These are phyloP conservation scores for Colletotrichum sp. DNA, from an alignment of 2,329 filamentous ascomycete species.

Conservation along the genomic window DNA sequence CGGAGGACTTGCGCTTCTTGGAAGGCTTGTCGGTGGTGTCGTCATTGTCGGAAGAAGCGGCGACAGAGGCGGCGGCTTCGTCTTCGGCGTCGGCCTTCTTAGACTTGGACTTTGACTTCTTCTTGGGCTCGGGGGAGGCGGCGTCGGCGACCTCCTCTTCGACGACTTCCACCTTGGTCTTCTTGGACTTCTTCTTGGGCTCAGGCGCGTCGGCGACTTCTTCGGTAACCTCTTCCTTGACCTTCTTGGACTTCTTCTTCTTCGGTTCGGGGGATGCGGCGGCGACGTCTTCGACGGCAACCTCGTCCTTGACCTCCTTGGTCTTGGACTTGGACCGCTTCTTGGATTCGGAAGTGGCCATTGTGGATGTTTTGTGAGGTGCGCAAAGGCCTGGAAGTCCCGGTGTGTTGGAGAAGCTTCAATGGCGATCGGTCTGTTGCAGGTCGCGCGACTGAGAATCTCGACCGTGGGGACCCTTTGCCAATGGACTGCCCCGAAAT, in stretches of 20 bases:
- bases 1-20: constrained; percentile 72
- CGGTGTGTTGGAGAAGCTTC: not conserved
- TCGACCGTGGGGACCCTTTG: not conserved
- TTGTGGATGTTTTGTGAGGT: not conserved
- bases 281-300: not conserved
- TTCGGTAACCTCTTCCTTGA: not conserved
- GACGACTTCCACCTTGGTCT: constrained; percentile 71
- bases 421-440: not conserved
- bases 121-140: not conserved
- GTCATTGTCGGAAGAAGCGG: constrained; percentile 5
- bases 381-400: not conserved
- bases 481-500: not conserved
- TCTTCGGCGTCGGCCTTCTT: not conserved
- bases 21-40: constrained; percentile 26
- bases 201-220: not conserved
- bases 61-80: not conserved
- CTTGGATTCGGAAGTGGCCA: constrained; percentile 5
- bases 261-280: not conserved
- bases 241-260: not conserved
- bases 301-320: not conserved
- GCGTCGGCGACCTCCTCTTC: constrained; percentile 86
- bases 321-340: not conserved
- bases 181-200: constrained; percentile 49
- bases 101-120: not conserved
- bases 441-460: not conserved